phyloP scores from a whole-genome alignment of 2,329 filamentous ascomycete species.

The Pseudonectria foliicola region DNA sequence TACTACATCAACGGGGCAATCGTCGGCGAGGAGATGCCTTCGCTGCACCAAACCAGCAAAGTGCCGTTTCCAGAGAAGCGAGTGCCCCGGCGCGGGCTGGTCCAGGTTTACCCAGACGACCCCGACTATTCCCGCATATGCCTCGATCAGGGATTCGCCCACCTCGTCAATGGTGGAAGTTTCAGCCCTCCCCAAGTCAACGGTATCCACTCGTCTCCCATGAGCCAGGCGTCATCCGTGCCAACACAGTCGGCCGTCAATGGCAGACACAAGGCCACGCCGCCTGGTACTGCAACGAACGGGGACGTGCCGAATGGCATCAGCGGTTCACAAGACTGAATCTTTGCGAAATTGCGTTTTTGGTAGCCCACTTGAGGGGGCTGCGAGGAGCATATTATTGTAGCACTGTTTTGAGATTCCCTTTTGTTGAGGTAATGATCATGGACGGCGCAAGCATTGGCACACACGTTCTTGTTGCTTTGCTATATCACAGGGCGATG shows the following conservation, averaged over 20 bases:
- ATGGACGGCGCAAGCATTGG: conserved; percentile 20
- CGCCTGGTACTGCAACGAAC: conserved; percentile 13
- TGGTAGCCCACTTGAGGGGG: conserved; percentile 4
- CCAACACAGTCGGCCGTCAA: conserved; percentile 23
- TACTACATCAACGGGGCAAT: conserved; percentile 52
- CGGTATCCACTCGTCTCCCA: conserved; percentile 41
- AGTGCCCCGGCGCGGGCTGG: conserved; percentile 48
- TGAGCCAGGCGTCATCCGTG: conserved; percentile 27
- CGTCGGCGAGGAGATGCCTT: conserved; percentile 44
- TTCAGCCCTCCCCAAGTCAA: conserved; percentile 39
- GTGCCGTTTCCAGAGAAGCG: conserved; percentile 48
- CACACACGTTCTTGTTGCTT: conserved; percentile 8
- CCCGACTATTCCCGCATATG: conserved; percentile 50
- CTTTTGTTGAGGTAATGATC: conserved; percentile 21
- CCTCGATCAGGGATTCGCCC: conserved; percentile 48
- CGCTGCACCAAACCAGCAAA: conserved; percentile 40
- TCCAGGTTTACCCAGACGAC: conserved; percentile 47
- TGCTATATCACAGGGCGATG: conserved; percentile 13
- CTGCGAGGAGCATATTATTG: conserved; percentile 12
- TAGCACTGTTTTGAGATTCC: conserved; percentile 15
- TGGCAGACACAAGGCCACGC: conserved; percentile 20
- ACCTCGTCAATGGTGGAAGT: conserved; percentile 40
- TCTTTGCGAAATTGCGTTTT: conserved; percentile 3
- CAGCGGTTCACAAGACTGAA: conserved; percentile 18
- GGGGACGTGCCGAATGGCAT: conserved; percentile 24